Base-by-base conservation (phyloP, 208 protist genomes). In the Trypanosoma melophagium region DNA sequence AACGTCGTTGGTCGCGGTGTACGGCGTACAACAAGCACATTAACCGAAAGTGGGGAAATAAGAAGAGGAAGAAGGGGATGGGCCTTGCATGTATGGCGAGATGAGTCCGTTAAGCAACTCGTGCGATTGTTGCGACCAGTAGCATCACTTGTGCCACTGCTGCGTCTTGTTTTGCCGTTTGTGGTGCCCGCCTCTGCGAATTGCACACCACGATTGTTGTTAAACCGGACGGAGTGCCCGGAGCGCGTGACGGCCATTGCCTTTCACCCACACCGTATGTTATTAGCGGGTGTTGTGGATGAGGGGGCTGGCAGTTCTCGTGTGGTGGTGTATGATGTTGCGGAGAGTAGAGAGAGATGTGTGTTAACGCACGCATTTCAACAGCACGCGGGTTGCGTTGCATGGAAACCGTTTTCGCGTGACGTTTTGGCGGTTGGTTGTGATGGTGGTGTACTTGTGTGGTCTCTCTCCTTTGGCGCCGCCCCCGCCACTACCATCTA, bases 361-460 rank as follows among this genome's bases (percentile, higher is more conserved):
- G 80, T 85, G 22, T 77, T 96, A 17, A 79, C 80, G 22, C 87
- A 96, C 59, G 81, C 82, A 41, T 93, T 96, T 66, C 87, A 93
- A 74, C 60, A 55, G 9, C 64, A 82, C 10, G 80, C 88, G 19
- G 22, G 77, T 24, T 69, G 74, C 31, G 28, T 96, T 59, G 77
- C 80, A 51, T 96, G 90, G 88, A 92, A 93, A 63, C 82, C 86
- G 19, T 66, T 69, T 16, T 68, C 86, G 24, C 66, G 73, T 38
- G 86, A 92, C 63, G 83, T 87, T 13, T 69, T 95, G 4, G 76
- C 80, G 35, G 89, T 95, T 16, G 89, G 89, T 54, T 93, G 86
- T 60, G 54, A 72, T 10, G 86, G 86, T 25, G 89, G 89, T 7
- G 83, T 89, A 53, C 71, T 96, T 58, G 50, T 92, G 45, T 94